Evolutionary conservation across 441 rosid species (phyloP), one percentile per base, ranked within the genome.

Genomic region (Sinapis alba): DNA sequence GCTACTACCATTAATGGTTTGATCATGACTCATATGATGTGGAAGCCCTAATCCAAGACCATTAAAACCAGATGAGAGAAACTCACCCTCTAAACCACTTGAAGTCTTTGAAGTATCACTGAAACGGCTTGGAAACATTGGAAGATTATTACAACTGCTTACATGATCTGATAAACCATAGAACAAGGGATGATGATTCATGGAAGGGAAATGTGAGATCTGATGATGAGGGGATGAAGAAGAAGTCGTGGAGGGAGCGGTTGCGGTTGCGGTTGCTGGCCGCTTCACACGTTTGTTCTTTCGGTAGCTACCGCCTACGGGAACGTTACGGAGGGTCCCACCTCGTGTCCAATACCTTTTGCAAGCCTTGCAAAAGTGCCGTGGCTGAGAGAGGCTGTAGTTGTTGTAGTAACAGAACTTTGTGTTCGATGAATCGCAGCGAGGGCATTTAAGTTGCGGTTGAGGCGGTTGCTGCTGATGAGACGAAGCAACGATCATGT

Each of bases 401-500:
- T 79, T 79, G 75, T 79, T 79, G 79, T 74, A 79, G 79, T 79
- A 79, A 62, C 82, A 79, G 53, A 79, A 79, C 69, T 79, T 79
- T 64, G 82, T 79, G 79, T 79, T 79, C 0, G 79, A 73, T 0
- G 82, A 79, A 56, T 79, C 79, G 23, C 82, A 79, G 47, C 82
- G 82, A 62, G 82, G 82, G 50, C 82, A 79, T 64, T 79, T 79
- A 7, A 79, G 78, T 36, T 74, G 82, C 1, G 58, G 73, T 26
- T 73, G 81, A 13, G 69, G 81, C 1, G 64, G 77, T 61, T 72
- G 72, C n/a, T 60, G 76, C 28, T 73, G 81, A 38, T 68, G 74
- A 74, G 79, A 60, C 12, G 78, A 30, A 63, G 72, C 72, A 61
- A 74, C 63, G 59, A 63, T 58, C 79, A 79, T 69, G 79, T 73